Base-by-base conservation (phyloP, 768 basidiomycete genomes). In the Pleurotus platypus region DNA sequence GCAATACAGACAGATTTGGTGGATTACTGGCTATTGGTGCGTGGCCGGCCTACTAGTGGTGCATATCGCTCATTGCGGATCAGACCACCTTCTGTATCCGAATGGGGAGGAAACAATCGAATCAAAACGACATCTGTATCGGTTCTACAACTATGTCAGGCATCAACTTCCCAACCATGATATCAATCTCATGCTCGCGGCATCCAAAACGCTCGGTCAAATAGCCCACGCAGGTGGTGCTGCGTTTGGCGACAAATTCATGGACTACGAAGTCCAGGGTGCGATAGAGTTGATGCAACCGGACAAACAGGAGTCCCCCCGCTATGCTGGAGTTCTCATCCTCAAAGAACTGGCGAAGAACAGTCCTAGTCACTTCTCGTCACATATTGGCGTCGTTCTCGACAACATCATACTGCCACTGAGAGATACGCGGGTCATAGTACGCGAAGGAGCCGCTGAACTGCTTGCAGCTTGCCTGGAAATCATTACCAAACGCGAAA, bases 281-380 rank as follows among this genome's bases (percentile, higher is more conserved):
- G 90, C 92, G 4, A 87, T 94, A 27, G 88, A 87, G 61, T 73
- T 90, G 58, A 82, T 94, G 57, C 87, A 89, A 58, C 82, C 85
- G 51, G 55, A 90, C 70, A 86, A 86, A 60, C 81, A 83, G 59
- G 96, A 98, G 67, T 81, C 88, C 24, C 87, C 89, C 2, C 82
- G 96, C 56, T 96, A 97, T 71, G 93, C 93, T 0, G 95, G 94
- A 0, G 94, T 98, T 2, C 82, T 98, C 54, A 91, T 98, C 49
- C 72, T 98, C 39, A 95, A 95, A 72, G 95, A 97, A 70, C 79
- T 99, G 42, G 95, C 97, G 2, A 81, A 85, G 26, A 90, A 94
- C 70, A 94, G 90, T 60, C 89, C 92, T 0, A 84, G 78, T 5
- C 87, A 94, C 64, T 96, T 98, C 71, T 86, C 93, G 64, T 82